Percentiles rank a stretch among this genome's conserved stretches.
These are phyloP conservation scores for Populus hybrid DNA, from an alignment of 441 rosid species.

Conservation along the genomic window DNA sequence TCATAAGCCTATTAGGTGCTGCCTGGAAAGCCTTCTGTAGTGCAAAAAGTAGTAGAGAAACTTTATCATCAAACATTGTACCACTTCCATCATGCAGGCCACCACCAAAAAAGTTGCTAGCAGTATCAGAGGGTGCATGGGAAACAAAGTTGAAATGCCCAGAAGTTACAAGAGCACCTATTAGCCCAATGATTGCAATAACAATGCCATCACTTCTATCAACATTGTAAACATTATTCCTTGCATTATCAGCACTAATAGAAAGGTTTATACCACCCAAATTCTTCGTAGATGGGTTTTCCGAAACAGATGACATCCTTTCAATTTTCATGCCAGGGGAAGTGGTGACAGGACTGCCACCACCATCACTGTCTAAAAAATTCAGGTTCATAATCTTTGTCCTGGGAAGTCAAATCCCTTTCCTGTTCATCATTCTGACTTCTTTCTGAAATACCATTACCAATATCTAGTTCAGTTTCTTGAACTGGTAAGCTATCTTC, in stretches of 20 bases:
- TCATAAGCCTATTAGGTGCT: constrained; percentile 92
- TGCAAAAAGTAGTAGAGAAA: constrained; percentile 87
- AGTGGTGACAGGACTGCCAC: constrained; percentile 34
- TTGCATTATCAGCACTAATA: constrained; percentile 92
- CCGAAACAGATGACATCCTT: constrained; percentile 64
- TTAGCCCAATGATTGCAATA: constrained; percentile 83
- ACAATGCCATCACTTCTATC: constrained; percentile 90
- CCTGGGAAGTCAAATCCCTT: constrained; percentile 35
- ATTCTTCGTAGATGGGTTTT: constrained; percentile 48
- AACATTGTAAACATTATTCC: constrained; percentile 89
- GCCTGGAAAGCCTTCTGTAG: constrained; percentile 92
- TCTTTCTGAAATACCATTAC: constrained; percentile 31
- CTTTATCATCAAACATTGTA: constrained; percentile 95
- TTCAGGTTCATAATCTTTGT: constrained; percentile 36
- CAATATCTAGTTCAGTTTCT: constrained; percentile 40
- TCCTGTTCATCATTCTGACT: constrained; percentile 42
- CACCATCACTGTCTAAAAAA: constrained; percentile 35
- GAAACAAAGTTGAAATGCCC: constrained; percentile 79
- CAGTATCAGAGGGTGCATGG: constrained; percentile 47
- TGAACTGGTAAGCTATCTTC: constrained; percentile 35
- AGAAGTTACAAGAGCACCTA: constrained; percentile 78
- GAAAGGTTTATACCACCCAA: constrained; percentile 96
- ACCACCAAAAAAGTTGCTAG: constrained; percentile 59
- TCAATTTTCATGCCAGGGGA: constrained; percentile 42
- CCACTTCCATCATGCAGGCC: constrained; percentile 73